phyloP scores from a whole-genome alignment of 148 eudicot species.

The Fagopyrum esculentum region DNA sequence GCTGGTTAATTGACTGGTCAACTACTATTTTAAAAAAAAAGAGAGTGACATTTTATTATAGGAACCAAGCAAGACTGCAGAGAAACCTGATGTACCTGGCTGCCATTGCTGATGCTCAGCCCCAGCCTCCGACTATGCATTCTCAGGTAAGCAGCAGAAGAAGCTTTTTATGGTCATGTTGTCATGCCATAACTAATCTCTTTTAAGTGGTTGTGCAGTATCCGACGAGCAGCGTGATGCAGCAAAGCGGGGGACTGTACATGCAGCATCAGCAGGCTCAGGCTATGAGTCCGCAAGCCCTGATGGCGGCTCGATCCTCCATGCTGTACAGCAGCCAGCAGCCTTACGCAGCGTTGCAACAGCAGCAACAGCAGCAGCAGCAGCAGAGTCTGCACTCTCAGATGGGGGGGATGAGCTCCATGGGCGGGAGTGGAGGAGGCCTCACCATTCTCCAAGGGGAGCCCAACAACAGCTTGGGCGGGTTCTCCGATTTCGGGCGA shows the following conservation, averaged over 20 bases:
- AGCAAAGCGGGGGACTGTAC: conserved; percentile 37
- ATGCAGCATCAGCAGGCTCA: conserved; percentile 46
- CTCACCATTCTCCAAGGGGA: conserved; percentile 69
- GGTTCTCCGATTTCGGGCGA: conserved; percentile 53
- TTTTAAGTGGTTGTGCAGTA: conserved; percentile 17
- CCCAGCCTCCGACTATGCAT: conserved; percentile 27
- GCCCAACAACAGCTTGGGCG: conserved; percentile 38
- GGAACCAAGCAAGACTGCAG: conserved; percentile 13
- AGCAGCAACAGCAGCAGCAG: conserved; percentile 60
- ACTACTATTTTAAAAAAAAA: neutral
- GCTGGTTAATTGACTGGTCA: neutral
- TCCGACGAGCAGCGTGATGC: conserved; percentile 36
- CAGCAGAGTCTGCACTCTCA: conserved; percentile 50
- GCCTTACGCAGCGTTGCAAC: conserved; percentile 67
- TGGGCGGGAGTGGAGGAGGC: conserved; percentile 37
- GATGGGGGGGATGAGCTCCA: conserved; percentile 57
- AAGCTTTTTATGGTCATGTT: neutral
- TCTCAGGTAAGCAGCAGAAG: conserved; percentile 37
- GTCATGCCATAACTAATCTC: neutral
- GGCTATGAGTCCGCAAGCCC: conserved; percentile 44
- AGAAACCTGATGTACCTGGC: conserved; percentile 16
- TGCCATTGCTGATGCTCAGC: conserved; percentile 16
- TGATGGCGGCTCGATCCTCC: conserved; percentile 87
- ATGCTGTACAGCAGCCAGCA: conserved; percentile 77
- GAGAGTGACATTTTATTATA: neutral